A percentile compares a stretch with the other conserved stretches of the same genome.
Conservation (phyloP, 2,329 filamentous ascomycete species). For the Apiospora sp. region DNA sequence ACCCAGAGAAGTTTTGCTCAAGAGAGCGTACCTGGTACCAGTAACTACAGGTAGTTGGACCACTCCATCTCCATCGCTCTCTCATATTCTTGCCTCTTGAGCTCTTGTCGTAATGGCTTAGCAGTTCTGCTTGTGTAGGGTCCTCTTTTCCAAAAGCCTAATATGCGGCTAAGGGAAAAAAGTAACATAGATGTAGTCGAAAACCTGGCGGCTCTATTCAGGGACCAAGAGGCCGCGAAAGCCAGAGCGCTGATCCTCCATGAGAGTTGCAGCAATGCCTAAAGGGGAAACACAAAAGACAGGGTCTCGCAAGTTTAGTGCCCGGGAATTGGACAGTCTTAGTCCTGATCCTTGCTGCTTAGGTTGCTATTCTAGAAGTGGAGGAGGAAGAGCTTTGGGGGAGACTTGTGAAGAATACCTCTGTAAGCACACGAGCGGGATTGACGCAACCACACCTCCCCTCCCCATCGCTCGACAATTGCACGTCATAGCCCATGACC, state of each 20-base stretch:
- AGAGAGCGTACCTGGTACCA: constrained; percentile 1
- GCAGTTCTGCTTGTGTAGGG: background rate
- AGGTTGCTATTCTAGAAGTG: constrained; percentile 12
- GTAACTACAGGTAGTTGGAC: background rate
- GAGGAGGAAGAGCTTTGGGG: background rate
- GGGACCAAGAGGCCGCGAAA: constrained; percentile 2
- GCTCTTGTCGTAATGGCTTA: background rate
- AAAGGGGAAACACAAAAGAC: constrained; percentile 9
- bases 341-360: constrained; percentile 11
- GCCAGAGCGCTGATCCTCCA: constrained; percentile 3
- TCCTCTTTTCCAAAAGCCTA: constrained; percentile 17
- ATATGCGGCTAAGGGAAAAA: constrained; percentile 18
- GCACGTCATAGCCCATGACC: constrained; percentile 18
- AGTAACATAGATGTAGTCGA: constrained; percentile 5
- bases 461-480: background rate
- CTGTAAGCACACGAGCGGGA: background rate
- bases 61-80: background rate
- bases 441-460: background rate
- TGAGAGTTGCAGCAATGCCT: background rate
- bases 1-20: background rate
- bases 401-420: background rate
- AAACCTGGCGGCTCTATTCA: constrained; percentile 20
- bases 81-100: background rate
- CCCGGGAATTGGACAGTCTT: constrained; percentile 17
- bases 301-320: constrained; percentile 4